phyloP scores from a whole-genome alignment of 2,329 filamentous ascomycete genomes.

The Claviceps sorghi region DNA sequence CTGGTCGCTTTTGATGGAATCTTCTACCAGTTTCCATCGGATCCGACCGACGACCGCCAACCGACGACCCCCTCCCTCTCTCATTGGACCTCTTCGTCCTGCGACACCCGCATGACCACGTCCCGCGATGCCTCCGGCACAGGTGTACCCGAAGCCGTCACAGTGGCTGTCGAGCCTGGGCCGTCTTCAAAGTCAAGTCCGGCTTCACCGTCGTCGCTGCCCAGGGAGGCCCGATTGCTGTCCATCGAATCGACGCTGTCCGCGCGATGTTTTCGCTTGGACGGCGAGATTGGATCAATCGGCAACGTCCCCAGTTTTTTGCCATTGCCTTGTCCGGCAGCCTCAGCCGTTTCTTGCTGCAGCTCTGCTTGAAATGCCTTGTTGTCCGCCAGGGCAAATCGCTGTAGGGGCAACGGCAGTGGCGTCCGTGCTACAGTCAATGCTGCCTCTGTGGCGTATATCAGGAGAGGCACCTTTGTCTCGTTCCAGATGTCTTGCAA shows the following conservation, averaged over 20 bases:
- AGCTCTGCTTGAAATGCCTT: conserved; percentile 36
- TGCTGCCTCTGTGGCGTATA: conserved; percentile 40
- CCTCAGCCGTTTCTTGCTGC: conserved; percentile 19
- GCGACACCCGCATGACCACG: not conserved
- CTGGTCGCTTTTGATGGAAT: too few species aligned
- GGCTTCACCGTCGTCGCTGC: conserved; percentile 22
- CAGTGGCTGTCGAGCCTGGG: conserved; percentile 6
- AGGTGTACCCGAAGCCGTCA: not conserved
- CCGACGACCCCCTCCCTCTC: not conserved
- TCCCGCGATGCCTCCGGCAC: not conserved
- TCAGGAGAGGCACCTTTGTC: conserved; percentile 30
- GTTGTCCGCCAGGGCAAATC: conserved; percentile 38
- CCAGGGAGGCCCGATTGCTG: conserved; percentile 29
- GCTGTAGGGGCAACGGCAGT: conserved; percentile 25
- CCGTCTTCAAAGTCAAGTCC: conserved; percentile 18
- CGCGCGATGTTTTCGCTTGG: conserved; percentile 31
- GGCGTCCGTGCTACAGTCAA: conserved; percentile 20
- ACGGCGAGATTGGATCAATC: conserved; percentile 28
- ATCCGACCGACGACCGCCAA: too few species aligned
- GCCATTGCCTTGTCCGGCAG: conserved; percentile 9
- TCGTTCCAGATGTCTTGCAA: conserved; percentile 32
- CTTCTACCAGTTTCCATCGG: too few species aligned
- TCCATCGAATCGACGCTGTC: conserved; percentile 33
- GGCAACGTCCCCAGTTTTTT: conserved; percentile 3
- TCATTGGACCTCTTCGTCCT: not conserved